phyloP scores from a whole-genome alignment of 495 filamentous ascomycete species.

The Penicillium malachiteum region DNA sequence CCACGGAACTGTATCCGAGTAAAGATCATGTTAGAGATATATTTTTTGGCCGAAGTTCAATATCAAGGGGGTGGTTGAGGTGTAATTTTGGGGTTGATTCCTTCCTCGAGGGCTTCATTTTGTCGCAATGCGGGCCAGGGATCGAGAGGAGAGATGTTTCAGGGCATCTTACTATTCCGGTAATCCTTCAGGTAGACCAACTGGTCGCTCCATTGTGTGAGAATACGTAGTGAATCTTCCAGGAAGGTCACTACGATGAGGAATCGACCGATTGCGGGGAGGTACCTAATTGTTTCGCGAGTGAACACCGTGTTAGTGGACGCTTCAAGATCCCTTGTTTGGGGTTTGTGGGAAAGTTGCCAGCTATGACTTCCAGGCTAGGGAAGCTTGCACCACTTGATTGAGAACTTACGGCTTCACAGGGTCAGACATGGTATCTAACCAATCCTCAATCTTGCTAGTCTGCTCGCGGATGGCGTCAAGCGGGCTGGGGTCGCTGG shows the following conservation, averaged over 20 bases:
- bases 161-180: constrained; percentile 71
- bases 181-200: constrained; percentile 90
- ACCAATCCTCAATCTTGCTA: constrained; percentile 93
- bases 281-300: constrained; percentile 66
- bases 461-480: constrained; percentile 92
- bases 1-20: constrained; percentile 63
- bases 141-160: not conserved
- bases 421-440: constrained; percentile 87
- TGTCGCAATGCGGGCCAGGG: constrained; percentile 1
- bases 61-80: not conserved
- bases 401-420: constrained; percentile 85
- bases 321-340: constrained; percentile 25
- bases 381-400: not conserved
- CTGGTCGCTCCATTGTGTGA: constrained; percentile 98
- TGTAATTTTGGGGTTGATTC: not conserved
- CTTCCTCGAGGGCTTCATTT: not conserved
- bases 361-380: not conserved
- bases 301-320: constrained; percentile 37
- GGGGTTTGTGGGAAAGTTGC: not conserved
- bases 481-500: constrained; percentile 79
- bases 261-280: constrained; percentile 94
- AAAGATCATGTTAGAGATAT: constrained; percentile 17
- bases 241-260: constrained; percentile 98
- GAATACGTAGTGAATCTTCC: constrained; percentile 91
- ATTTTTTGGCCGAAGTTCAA: not conserved